Conservation (phyloP, 148 eudicot species). For the Vaccinium vitisidaea region DNA sequence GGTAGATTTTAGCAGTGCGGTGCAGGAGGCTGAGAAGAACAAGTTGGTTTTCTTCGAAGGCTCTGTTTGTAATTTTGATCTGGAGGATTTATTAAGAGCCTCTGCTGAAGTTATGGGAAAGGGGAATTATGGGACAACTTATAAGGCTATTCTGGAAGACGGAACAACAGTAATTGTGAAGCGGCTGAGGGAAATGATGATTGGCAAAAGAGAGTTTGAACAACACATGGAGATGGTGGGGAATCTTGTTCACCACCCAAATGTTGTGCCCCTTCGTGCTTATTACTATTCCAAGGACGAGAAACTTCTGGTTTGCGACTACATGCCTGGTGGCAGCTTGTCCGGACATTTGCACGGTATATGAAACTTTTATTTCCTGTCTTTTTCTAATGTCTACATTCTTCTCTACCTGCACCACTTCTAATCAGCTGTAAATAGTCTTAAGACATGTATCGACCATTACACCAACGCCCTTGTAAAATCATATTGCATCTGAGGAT, state of each 20-base stretch:
- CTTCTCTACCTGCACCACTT: neutral
- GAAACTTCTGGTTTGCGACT: constrained; percentile 82
- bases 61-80: constrained; percentile 68
- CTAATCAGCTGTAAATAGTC: neutral
- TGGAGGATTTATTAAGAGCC: constrained; percentile 89
- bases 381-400: neutral
- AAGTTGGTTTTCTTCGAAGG: constrained; percentile 80
- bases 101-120: constrained; percentile 95
- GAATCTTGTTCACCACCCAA: constrained; percentile 48
- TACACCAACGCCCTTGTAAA: neutral
- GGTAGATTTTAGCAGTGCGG: constrained; percentile 76
- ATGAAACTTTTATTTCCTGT: neutral
- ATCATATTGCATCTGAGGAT: neutral
- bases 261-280: constrained; percentile 76
- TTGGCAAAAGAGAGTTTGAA: constrained; percentile 80
- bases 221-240: constrained; percentile 86
- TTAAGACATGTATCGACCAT: neutral
- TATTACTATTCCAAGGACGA: constrained; percentile 95
- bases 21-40: constrained; percentile 76
- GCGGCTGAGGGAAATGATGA: constrained; percentile 75
- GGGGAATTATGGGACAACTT: constrained; percentile 85
- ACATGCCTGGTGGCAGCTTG: constrained; percentile 62
- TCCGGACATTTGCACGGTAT: constrained; percentile 75
- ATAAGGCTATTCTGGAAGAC: constrained; percentile 85
- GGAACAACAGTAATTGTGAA: constrained; percentile 79